Evolutionary conservation across 345 rosid genomes (phyloP).

Genomic region (Salix purpurea): DNA sequence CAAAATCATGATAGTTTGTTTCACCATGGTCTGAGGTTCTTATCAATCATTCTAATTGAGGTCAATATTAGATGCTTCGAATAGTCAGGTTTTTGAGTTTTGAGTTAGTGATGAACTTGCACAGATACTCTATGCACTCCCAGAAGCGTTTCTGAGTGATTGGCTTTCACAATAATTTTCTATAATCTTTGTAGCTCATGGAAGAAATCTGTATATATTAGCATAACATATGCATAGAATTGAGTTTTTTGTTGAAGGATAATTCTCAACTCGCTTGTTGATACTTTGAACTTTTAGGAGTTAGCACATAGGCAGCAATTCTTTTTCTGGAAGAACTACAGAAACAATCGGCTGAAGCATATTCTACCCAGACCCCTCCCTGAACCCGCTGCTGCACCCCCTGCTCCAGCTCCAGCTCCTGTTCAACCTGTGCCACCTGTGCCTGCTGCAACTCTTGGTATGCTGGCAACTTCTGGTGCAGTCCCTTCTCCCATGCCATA

Average conservation of each 20-base stretch:
- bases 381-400: conserved; percentile 59
- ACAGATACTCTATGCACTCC: not conserved
- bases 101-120: not conserved
- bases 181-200: not conserved
- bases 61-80: not conserved
- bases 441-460: conserved; percentile 39
- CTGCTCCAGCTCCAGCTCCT: conserved; percentile 38
- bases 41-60: not conserved
- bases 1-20: not conserved
- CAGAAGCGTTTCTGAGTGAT: not conserved
- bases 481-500: conserved; percentile 85
- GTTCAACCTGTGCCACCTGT: conserved; percentile 28
- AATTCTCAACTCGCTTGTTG: not conserved
- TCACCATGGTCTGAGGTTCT: not conserved
- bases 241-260: conserved; percentile 6
- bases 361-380: conserved; percentile 88
- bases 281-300: conserved; percentile 47
- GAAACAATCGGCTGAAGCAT: conserved; percentile 90
- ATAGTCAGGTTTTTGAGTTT: not conserved
- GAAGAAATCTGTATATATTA: not conserved
- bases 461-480: conserved; percentile 53
- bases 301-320: conserved; percentile 94
- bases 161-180: not conserved
- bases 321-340: conserved; percentile 95
- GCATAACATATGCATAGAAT: not conserved